Evolutionary conservation across 345 rosid genomes (phyloP).

Genomic region (Theobroma cacao): DNA sequence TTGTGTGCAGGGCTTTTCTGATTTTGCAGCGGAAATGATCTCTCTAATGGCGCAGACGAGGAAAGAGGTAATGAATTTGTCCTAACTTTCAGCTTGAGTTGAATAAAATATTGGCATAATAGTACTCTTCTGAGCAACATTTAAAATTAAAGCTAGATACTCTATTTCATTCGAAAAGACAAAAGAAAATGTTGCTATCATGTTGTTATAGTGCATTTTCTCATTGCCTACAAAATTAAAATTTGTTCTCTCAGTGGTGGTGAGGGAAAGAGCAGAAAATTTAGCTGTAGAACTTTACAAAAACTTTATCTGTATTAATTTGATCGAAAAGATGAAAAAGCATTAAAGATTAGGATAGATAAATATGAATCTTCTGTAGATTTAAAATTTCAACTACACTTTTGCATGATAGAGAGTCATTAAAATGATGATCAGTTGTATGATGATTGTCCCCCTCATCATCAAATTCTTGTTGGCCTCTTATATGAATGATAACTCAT

Average conservation of each 20-base stretch:
- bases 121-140: neutral
- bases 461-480: no score
- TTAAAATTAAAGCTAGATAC: neutral
- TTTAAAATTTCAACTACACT: neutral
- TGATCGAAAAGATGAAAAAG: neutral
- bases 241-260: neutral
- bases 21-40: constrained; percentile 50
- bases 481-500: no score
- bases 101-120: neutral
- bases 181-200: no score
- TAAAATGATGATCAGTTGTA: no score
- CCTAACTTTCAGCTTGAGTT: neutral
- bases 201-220: no score
- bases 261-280: neutral
- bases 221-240: neutral
- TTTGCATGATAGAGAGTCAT: neutral
- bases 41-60: constrained; percentile 43
- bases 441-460: neutral
- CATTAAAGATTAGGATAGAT: no score
- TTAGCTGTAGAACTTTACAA: no score
- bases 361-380: no score
- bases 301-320: neutral
- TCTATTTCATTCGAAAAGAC: neutral
- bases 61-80: constrained; percentile 32
- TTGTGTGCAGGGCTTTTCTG: constrained; percentile 44